Evolutionary conservation across 805 yeast genomes (phyloP).

Genomic region (Candida ipomoeae): DNA sequence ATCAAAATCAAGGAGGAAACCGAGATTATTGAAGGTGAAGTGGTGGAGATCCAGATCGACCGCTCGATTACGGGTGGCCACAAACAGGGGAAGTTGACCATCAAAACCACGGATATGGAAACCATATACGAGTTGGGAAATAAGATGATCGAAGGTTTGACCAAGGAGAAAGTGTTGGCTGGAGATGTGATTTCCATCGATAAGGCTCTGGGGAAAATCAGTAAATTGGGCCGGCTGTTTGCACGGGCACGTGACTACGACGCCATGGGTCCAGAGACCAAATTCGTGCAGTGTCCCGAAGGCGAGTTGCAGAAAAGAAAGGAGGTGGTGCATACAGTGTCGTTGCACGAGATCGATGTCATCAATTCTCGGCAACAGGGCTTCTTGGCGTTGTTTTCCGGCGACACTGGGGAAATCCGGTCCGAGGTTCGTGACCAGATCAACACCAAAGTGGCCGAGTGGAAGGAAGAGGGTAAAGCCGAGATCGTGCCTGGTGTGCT

Average conservation of each 20-base stretch:
- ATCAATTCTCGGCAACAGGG: slow-evolving; percentile 98
- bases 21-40: slow-evolving; percentile 97
- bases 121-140: slow-evolving; percentile 93
- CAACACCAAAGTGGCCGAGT: slow-evolving; percentile 93
- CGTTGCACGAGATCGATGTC: slow-evolving; percentile 95
- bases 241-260: slow-evolving; percentile 96
- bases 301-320: slow-evolving; percentile 96
- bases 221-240: slow-evolving; percentile 92
- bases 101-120: slow-evolving; percentile 97
- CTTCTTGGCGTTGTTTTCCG: slow-evolving; percentile 89
- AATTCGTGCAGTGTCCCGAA: slow-evolving; percentile 96
- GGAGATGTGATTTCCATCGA: slow-evolving; percentile 97
- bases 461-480: slow-evolving; percentile 99
- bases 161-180: slow-evolving; percentile 91
- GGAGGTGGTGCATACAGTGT: slow-evolving; percentile 96
- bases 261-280: slow-evolving; percentile 97
- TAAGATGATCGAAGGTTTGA: slow-evolving; percentile 90
- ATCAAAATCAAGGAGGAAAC: slow-evolving; percentile 94
- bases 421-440: slow-evolving; percentile 95
- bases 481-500: slow-evolving; percentile 96
- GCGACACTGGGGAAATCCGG: slow-evolving; percentile 97
- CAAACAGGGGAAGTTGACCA: slow-evolving; percentile 95
- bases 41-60: slow-evolving; percentile 92
- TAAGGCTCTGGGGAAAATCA: slow-evolving; percentile 90
- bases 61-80: slow-evolving; percentile 95